Base-by-base conservation (phyloP, 1,284 basidiomycete genomes). In the Moesziomyces aphidis region DNA sequence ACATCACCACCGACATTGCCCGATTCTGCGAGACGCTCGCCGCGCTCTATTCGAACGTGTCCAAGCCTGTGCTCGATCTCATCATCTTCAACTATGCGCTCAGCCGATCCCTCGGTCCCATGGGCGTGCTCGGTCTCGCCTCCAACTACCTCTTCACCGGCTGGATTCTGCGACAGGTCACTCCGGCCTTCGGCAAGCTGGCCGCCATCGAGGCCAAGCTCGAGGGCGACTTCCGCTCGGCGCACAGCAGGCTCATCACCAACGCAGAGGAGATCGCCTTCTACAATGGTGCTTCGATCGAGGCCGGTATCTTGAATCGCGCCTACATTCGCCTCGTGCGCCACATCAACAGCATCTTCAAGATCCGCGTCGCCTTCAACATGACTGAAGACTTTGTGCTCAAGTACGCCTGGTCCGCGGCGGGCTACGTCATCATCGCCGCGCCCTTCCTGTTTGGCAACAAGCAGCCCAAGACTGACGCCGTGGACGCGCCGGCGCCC, bases 211-310 rank as follows among this genome's bases (percentile, higher is more conserved):
- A 97, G 83, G 93, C 94, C 0, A 90, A 91, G 49, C 81, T 89
- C 9, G 89, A 89, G 81, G 96, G 96, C 17, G 95, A 97, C 78
- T 98, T 97, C 82, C 88, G 95, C 36, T 90, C 91, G 0, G 95
- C 94, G 0, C 91, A 98, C 83, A 91, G 92, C 0, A 86, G 95
- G 24, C 89, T 97, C 5, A 95, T 93, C 4, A 88, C 95, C 67
- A 95, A 97, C 80, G 90, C 92, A 17, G 95, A 99, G 84, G 95
- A 99, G 85, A 89, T 99, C 49, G 95, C 95, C 0, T 98, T 99
- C 83, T 99, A 99, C 85, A 91, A 95, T 69, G 95, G 95, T 0
- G 94, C 94, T 0, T 85, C 88, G 4, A 88, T 93, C 43, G 95
- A 99, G 85, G 90, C 90, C 64, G 90, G 91, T 69, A 96, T 98